Evolutionary conservation across 75 land plant genomes (phyloP), one percentile per base, ranked within the genome.

Genomic region (Larix kaempferi): DNA sequence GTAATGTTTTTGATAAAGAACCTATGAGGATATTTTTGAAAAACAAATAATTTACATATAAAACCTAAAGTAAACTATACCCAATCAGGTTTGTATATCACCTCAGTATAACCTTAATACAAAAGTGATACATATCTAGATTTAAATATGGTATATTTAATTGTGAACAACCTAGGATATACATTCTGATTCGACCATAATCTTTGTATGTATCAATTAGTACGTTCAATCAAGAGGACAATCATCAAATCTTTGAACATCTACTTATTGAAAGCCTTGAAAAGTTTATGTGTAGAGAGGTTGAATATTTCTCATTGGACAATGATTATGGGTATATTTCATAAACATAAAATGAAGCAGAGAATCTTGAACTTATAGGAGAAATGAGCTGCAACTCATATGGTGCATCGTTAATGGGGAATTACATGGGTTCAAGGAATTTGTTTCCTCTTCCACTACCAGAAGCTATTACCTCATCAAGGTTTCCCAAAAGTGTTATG

Each of bases 121-220:
- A 29, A 29, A 29, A 29, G 1, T 29, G 33, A 29, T 29, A 29
- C 33, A 29, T 0, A 29, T 29, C 33, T 29, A 29, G 33, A 29
- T 29, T 29, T 29, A 1, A 29, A 29, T 29, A 29, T 29, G 33
- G 33, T 29, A 29, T 29, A 29, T 29, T 29, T 29, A 29, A 29
- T 29, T 29, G 33, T 29, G 33, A 29, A 29, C 1, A 1, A 29
- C 33, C 33, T 29, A 0, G 33, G 33, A 29, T 29, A n/a, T n/a
- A n/a, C n/a, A n/a, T n/a, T n/a, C n/a, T n/a, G n/a, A 98, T 78
- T 98, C 99, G 5, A 94, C 90, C 80, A 87, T 98, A 41, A 92
- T 98, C 29, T 98, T 98, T 84, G 91, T 93, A 5, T 91, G 89
- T 74, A 88, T 86, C 39, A 89, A n/a, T n/a, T n/a, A 85, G 82